Conservation (phyloP, 2,329 filamentous ascomycete species). For the Helminthosporium solani region DNA sequence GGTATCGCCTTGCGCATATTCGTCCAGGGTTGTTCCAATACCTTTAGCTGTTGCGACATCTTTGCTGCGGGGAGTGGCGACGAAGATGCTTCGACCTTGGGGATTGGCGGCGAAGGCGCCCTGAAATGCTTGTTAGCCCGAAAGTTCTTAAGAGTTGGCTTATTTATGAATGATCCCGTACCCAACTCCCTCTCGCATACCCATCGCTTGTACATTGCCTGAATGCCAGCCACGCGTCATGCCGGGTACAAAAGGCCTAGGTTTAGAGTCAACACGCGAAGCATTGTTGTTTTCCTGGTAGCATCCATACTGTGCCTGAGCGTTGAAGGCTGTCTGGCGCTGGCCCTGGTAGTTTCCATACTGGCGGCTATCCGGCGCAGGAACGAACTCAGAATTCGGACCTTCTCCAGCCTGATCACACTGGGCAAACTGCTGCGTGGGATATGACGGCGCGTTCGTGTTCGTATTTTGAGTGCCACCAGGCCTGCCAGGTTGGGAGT, state of each 20-base stretch:
- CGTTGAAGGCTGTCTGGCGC: neutral
- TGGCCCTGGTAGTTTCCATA: neutral
- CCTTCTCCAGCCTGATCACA: neutral
- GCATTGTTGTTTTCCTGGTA: neutral
- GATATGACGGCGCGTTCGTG: too few species aligned
- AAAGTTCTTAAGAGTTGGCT: constrained; percentile 2
- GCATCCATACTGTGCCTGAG: neutral
- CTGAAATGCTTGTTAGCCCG: constrained; percentile 28
- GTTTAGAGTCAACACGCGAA: neutral
- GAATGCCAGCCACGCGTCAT: neutral
- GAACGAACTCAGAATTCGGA: neutral
- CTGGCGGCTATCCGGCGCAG: neutral
- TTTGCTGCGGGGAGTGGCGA: too few species aligned
- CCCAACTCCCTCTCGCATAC: constrained; percentile 18
- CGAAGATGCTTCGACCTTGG: constrained; percentile 1
- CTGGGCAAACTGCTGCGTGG: too few species aligned
- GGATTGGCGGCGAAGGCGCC: neutral
- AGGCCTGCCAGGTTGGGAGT: neutral
- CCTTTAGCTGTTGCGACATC: too few species aligned
- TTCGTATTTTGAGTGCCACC: neutral
- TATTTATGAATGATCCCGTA: constrained; percentile 3
- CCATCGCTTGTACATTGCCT: constrained; percentile 7
- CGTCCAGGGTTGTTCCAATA: too few species aligned
- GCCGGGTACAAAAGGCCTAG: neutral
- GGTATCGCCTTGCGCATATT: too few species aligned